Conservation (phyloP, 805 yeast species). For the Spathaspora hagerdaliae region DNA sequence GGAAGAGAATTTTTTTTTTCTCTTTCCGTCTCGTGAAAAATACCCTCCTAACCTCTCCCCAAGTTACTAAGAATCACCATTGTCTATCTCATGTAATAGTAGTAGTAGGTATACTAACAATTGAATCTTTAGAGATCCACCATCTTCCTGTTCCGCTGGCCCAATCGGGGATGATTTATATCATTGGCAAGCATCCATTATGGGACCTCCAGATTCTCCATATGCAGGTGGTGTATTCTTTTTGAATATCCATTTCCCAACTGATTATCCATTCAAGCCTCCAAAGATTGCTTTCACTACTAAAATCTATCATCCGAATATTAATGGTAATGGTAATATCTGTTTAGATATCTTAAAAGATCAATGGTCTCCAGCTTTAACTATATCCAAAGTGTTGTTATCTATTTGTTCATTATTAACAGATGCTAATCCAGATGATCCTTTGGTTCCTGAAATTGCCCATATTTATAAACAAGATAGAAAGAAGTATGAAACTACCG, state of each 20-base stretch:
- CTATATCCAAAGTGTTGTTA: constrained; percentile 89
- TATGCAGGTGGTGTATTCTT: constrained; percentile 91
- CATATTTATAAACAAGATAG: constrained; percentile 93
- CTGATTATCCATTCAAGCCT: constrained; percentile 98
- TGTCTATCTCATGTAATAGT: too few relatives aligned
- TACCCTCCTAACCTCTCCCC: too few relatives aligned
- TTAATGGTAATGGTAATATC: constrained; percentile 92
- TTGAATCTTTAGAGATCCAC: constrained; percentile 73
- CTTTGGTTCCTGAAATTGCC: constrained; percentile 97
- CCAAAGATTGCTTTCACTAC: constrained; percentile 89
- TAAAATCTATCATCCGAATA: constrained; percentile 95
- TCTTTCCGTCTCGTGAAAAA: too few relatives aligned
- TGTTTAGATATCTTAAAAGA: constrained; percentile 96
- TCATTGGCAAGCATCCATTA: constrained; percentile 99
- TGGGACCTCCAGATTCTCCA: constrained; percentile 97
- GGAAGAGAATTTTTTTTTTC: too few relatives aligned
- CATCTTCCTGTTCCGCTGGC: constrained; percentile 98
- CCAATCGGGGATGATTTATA: constrained; percentile 97
- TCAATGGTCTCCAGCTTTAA: constrained; percentile 98
- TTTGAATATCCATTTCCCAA: constrained; percentile 95
- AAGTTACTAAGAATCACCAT: too few relatives aligned
- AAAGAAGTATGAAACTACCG: constrained; percentile 91
- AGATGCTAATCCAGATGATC: constrained; percentile 98
- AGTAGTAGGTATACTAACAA: constrained; percentile 1
- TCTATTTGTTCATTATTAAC: constrained; percentile 94